A percentile compares a stretch with the other conserved stretches of the same genome.
These are phyloP conservation scores for Cryptomeria japonica DNA, from an alignment of 75 land plant genomes.

Conservation along the genomic window DNA sequence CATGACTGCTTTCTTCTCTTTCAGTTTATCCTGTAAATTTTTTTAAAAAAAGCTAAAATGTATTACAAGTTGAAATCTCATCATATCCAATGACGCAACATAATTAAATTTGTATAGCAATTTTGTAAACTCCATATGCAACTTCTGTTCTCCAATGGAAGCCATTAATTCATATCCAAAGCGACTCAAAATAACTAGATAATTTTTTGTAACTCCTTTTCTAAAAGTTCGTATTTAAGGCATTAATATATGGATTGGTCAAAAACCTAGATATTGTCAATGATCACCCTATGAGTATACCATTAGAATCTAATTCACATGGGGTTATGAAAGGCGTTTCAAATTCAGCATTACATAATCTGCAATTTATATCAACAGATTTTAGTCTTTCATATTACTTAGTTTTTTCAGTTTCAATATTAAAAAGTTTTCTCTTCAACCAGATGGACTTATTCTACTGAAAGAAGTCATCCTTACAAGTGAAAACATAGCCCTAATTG, in stretches of 20 bases:
- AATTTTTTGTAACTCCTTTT: not conserved
- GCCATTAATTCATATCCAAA: not conserved
- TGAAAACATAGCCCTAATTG: not conserved
- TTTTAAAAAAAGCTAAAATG: not conserved
- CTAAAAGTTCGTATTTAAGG: not conserved
- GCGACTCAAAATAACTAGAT: not conserved
- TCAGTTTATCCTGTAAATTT: slow-evolving; percentile 38
- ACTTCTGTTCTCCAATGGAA: not conserved
- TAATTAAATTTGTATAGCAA: not conserved
- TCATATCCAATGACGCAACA: not conserved
- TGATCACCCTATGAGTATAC: not conserved
- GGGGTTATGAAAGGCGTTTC: not conserved
- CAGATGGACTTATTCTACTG: not conserved
- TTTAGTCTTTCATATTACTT: not conserved
- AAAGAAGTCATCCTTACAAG: not conserved
- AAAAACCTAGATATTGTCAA: not conserved
- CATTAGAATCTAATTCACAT: not conserved
- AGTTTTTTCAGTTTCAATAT: not conserved
- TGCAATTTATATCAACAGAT: not conserved
- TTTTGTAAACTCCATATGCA: not conserved
- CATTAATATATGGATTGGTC: not conserved
- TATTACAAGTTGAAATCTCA: not conserved
- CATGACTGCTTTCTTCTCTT: slow-evolving; percentile 52
- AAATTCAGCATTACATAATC: not conserved
- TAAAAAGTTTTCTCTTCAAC: not conserved